phyloP scores from a whole-genome alignment of 1,139 yeast species.

The Hanseniaspora sp. region DNA sequence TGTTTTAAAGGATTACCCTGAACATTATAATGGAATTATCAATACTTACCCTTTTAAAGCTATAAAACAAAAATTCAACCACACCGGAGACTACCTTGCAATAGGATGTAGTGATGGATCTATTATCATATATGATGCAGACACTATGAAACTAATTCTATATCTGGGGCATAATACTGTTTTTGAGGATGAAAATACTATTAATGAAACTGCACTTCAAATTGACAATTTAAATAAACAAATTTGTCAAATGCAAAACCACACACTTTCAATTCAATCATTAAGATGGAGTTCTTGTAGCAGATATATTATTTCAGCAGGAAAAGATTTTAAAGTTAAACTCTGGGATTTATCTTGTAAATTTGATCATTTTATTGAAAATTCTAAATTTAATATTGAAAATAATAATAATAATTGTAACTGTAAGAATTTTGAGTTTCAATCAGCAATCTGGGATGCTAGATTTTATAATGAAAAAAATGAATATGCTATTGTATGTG shows the following conservation, averaged over 20 bases:
- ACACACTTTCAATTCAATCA: constrained; percentile 64
- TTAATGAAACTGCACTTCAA: constrained; percentile 36
- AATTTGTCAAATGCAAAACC: constrained; percentile 47
- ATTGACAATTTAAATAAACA: constrained; percentile 38
- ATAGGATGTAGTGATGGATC: constrained; percentile 75
- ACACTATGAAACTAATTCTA: constrained; percentile 36
- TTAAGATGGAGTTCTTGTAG: constrained; percentile 72
- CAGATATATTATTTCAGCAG: constrained; percentile 56
- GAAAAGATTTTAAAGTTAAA: constrained; percentile 75
- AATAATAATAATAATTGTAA: neutral
- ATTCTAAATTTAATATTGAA: neutral
- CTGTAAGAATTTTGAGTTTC: constrained; percentile 36
- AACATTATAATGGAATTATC: constrained; percentile 59
- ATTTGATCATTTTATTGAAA: constrained; percentile 1
- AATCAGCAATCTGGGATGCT: constrained; percentile 66
- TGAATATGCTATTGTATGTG: constrained; percentile 38
- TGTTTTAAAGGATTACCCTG: constrained; percentile 88
- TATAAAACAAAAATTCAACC: constrained; percentile 59
- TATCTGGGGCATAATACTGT: constrained; percentile 39
- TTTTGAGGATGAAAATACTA: constrained; percentile 35
- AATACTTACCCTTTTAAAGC: constrained; percentile 47
- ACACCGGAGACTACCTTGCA: constrained; percentile 79
- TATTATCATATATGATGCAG: constrained; percentile 66
- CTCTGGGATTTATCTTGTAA: constrained; percentile 58
- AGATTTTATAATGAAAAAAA: constrained; percentile 34